phyloP scores from a whole-genome alignment of 2,329 filamentous ascomycete species.

The Sclerotiophoma versabilis region DNA sequence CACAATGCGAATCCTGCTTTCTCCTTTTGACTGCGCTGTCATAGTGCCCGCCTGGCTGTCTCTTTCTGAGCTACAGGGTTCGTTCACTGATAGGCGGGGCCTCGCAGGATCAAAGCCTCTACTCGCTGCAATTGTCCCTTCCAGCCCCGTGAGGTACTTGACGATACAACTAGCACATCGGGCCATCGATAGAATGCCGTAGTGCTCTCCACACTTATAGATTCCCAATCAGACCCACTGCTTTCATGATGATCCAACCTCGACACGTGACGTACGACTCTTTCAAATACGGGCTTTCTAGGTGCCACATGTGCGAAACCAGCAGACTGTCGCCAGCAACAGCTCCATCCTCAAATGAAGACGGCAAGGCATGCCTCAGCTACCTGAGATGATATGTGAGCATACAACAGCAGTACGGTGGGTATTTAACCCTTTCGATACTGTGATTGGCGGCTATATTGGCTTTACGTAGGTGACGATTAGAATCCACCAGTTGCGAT shows the following conservation, averaged over 20 bases:
- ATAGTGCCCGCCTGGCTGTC: background rate
- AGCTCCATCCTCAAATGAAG: no score
- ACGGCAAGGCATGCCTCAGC: background rate
- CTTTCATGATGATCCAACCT: no score
- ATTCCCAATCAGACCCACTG: no score
- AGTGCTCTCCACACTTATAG: no score
- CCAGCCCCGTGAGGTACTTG: background rate
- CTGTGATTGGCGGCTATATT: slow-evolving; percentile 24
- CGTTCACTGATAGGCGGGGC: background rate
- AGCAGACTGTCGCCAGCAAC: no score
- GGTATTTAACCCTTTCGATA: background rate
- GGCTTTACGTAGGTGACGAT: no score
- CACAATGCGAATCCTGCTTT: slow-evolving; percentile 2
- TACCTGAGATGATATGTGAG: background rate
- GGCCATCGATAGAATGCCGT: no score
- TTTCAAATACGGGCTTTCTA: no score
- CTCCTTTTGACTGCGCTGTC: background rate
- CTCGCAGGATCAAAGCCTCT: background rate
- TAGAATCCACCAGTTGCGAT: no score
- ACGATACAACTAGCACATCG: background rate
- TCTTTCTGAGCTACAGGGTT: background rate
- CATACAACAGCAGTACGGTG: background rate
- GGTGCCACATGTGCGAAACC: no score
- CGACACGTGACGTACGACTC: no score
- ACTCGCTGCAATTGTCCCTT: slow-evolving; percentile 5